phyloP scores from a whole-genome alignment of 1,284 basidiomycete genomes.

The Exobasidium rhododendri region DNA sequence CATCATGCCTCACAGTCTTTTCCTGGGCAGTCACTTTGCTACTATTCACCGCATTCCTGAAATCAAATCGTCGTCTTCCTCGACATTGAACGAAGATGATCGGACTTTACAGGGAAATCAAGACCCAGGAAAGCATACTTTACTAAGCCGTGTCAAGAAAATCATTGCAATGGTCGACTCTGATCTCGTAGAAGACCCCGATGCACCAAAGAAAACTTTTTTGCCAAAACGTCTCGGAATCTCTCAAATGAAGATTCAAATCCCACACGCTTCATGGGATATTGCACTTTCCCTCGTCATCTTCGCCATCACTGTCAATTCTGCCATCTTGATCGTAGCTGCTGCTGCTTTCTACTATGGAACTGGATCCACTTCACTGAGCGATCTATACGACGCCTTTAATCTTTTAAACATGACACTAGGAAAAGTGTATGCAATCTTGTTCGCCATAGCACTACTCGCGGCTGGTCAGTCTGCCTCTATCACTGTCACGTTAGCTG shows the following conservation, averaged over 20 bases:
- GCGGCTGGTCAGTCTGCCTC: conserved; percentile 87
- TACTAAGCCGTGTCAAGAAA: not conserved
- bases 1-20: conserved; percentile 80
- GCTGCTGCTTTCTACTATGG: conserved; percentile 57
- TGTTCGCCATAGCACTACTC: conserved; percentile 49
- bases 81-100: not conserved
- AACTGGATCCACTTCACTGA: conserved; percentile 22
- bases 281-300: conserved; percentile 50
- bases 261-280: conserved; percentile 51
- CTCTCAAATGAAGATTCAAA: conserved; percentile 29
- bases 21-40: conserved; percentile 71
- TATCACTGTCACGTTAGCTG: conserved; percentile 86
- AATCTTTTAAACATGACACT: conserved; percentile 34
- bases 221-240: not conserved
- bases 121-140: not conserved
- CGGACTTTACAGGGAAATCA: not conserved
- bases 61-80: not conserved
- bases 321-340: conserved; percentile 64
- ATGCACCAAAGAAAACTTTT: not conserved
- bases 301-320: conserved; percentile 72
- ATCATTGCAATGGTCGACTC: not conserved
- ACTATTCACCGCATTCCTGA: conserved; percentile 33
- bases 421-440: conserved; percentile 32
- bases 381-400: conserved; percentile 46
- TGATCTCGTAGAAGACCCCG: not conserved